Evolutionary conservation across 306 rosid genomes (phyloP), one percentile per base, ranked within the genome.

Genomic region (Gastrolobium bilobum): DNA sequence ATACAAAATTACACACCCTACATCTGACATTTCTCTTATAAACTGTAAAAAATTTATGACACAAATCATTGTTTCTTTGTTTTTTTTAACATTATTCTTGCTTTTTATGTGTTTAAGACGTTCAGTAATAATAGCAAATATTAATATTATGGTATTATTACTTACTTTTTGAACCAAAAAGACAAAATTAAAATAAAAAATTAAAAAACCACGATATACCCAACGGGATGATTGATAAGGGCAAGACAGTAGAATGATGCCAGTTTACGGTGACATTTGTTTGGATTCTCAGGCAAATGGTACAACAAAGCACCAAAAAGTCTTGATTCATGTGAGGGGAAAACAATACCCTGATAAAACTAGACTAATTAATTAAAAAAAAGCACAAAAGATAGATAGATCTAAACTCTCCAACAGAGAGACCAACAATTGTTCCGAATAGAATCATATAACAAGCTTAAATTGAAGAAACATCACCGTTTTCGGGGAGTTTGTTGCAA

Each of bases 391-490:
- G 30, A 62, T 2, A 52, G 6, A 68, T 34, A 76, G 73, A 82
- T 69, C 85, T 42, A 76, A 0, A 30, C 13, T 71, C 20, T 31
- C 11, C 46, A 59, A 68, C n/a, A 7, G 11, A 31, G 42, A 47
- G 47, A 0, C 46, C n/a, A 56, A 64, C 40, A 75, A 58, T 58
- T 11, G 29, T 8, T 31, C 30, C 2, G 13, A 68, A n/a, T 59
- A 7, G 54, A 66, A 81, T 14, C 8, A 64, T 2, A 62, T 0
- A 8, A 44, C 1, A n/a, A 64, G 26, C 26, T 26, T 71, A 83
- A 71, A 71, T 64, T 0, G 76, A 72, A 47, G 86, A 77, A 72
- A 82, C 75, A 8, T 68, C 73, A 82, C 82, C 86, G 39, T 62
- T 69, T 46, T 53, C 10, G 14, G 4, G 31, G 2, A 54, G 39